Evolutionary conservation across 2,329 filamentous ascomycete species (phyloP), one percentile per base, ranked within the genome.

Genomic region (Raffaelea albimanens): DNA sequence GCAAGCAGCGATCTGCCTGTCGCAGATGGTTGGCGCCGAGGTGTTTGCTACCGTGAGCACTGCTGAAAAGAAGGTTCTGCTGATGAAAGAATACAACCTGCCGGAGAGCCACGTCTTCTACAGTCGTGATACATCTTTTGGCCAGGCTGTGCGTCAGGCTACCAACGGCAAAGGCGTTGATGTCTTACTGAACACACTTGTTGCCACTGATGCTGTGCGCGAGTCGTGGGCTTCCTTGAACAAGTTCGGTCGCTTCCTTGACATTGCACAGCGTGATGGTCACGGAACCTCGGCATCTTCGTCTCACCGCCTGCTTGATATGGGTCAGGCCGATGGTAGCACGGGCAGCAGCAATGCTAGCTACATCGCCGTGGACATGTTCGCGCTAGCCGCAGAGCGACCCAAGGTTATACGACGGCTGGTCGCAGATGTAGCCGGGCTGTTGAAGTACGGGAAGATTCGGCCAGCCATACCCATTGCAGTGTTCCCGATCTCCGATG

Each of bases 151-250:
- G 13, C 53, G 55, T 33, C 49, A 44, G 3, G 51, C 53, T 2
- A 67, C 64, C 2, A 42, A 50, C 3, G 58, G 59, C 3, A 52
- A 55, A 13, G 66, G 66, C 8, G 63, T 67, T 5, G 63, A 69
- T 41, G 58, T 69, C 1, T 53, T 68, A 1, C 47, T 70, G 16
- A 68, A 72, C 55, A 70, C 67, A 0, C 59, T 73, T 29, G 25
- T 29, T 13, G 25, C 25, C 34, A 21, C 44, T n/a, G 38, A 72
- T 16, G 55, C 61, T 1, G 54, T 72, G 2, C 60, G 61, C 3
- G 65, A 67, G 38, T 67, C 69, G 0, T 72, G 66, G 67, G 59
- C 62, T 3, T 70, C 66, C 44, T 56, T 76, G 18, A 66, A 66
- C 40, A 60, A 59, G 16, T 70, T 69, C 40, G 52, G 52, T 14